Evolutionary conservation across 257 asterid genomes (phyloP), one percentile per base, ranked within the genome.

Genomic region (Lithospermum erythrorhizon): DNA sequence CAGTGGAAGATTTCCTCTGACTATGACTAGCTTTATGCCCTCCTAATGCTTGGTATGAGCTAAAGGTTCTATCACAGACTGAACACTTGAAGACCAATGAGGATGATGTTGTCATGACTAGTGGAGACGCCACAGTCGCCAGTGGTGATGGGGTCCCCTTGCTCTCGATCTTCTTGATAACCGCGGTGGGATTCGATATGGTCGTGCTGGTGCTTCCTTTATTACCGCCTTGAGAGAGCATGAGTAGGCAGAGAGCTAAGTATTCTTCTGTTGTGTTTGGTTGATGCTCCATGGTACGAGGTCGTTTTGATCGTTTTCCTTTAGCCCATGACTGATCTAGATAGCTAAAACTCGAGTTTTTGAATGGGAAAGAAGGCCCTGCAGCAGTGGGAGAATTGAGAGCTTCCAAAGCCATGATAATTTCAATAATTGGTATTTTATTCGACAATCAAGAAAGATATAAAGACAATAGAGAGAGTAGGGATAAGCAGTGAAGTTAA

Each of bases 251-350:
- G 15, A 80, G 69, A 2, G 94, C 94, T 6, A 84, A 52, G 41
- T 84, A 82, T 64, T 84, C 94, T 35, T 82, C 89, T 32, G 80
- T 86, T 32, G 80, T 86, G 2, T 77, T 72, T 7, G 80, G 70
- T 11, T 75, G 41, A 8, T 61, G 0, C 21, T 76, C 78, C 25
- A 58, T 24, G 49, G 71, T 59, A 1, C 86, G 75, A 0, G 72
- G 63, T 14, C 89, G 73, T 60, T 80, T 79, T 3, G 86, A 77
- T 59, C 84, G 65, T 37, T 82, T 80, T 0, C 82, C 86, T 21
- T 77, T 82, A 1, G 76, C 63, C 80, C 83, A 77, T 1, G 76
- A 65, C 60, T 74, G 68, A 15, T 65, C 61, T 4, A 76, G 63
- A 45, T 68, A 73, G 4, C 62, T 60, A 27, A 73, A 61, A 7